These are phyloP conservation scores for Amaranthus palmeri DNA, from an alignment of 148 eudicot genomes.

Conservation along the genomic window DNA sequence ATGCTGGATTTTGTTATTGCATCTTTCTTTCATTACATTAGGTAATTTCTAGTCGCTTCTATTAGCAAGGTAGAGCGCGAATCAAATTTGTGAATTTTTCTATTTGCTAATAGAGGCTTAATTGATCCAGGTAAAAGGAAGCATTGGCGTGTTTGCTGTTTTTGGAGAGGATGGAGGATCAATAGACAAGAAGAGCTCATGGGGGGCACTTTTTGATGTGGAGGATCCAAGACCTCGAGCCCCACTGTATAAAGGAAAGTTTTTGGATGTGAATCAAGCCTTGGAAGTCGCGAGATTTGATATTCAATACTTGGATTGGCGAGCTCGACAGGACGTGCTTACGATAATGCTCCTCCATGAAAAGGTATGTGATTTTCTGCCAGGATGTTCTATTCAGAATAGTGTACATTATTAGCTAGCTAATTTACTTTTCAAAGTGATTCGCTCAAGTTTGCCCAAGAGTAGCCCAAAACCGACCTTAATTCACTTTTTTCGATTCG, in stretches of 20 bases:
- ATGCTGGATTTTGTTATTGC: neutral
- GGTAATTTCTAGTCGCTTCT: neutral
- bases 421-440: too few relatives aligned
- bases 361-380: slow-evolving; percentile 41
- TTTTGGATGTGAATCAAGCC: slow-evolving; percentile 78
- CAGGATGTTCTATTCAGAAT: neutral
- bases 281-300: slow-evolving; percentile 82
- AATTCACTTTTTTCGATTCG: too few relatives aligned
- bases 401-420: too few relatives aligned
- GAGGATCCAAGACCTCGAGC: slow-evolving; percentile 77
- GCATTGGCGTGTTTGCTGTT: slow-evolving; percentile 63
- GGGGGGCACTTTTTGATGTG: slow-evolving; percentile 72
- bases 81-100: neutral
- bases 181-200: slow-evolving; percentile 55
- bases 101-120: slow-evolving; percentile 4
- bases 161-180: slow-evolving; percentile 62
- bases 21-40: neutral
- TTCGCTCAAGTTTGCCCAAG: too few relatives aligned
- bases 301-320: slow-evolving; percentile 93
- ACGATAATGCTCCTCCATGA: slow-evolving; percentile 88
- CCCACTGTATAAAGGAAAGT: slow-evolving; percentile 63
- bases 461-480: too few relatives aligned
- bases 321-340: slow-evolving; percentile 93
- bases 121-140: slow-evolving; percentile 47
- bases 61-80: neutral